A percentile compares a stretch with the other conserved stretches of the same genome.
Evolutionary conservation across 192 early-diverging fungal genomes (phyloP).

Genomic region (Coemansia sp.): DNA sequence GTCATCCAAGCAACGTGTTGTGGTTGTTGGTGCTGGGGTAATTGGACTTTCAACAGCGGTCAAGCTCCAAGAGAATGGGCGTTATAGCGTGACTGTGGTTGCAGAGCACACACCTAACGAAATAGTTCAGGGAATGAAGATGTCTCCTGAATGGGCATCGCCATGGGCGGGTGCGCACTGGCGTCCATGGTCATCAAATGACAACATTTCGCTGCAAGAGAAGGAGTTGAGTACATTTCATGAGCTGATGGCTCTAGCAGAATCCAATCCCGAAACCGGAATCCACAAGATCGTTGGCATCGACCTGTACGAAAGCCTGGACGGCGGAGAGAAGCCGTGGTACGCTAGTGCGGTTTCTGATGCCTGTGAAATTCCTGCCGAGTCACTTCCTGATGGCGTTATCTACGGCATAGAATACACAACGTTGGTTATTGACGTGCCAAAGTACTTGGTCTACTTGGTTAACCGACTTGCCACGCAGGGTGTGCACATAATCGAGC

Average conservation of each 20-base stretch:
- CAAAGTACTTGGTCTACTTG: conserved; percentile 33
- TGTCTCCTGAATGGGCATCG: conserved; percentile 50
- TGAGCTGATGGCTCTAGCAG: conserved; percentile 25
- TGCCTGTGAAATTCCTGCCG: conserved; percentile 1
- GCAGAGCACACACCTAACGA: conserved; percentile 30
- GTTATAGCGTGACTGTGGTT: conserved; percentile 48
- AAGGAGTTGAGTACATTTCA: conserved; percentile 34
- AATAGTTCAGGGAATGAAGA: background rate
- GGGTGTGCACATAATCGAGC: conserved; percentile 20
- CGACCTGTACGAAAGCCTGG: conserved; percentile 15
- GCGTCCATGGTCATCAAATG: conserved; percentile 57
- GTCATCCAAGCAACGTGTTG: conserved; percentile 11
- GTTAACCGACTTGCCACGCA: conserved; percentile 11
- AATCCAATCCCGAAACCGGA: conserved; percentile 17
- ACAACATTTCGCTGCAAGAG: conserved; percentile 45
- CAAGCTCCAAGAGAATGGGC: conserved; percentile 37
- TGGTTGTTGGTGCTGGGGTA: conserved; percentile 64
- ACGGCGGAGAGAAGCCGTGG: conserved; percentile 13
- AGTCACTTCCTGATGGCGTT: conserved; percentile 17
- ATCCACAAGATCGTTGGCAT: conserved; percentile 19
- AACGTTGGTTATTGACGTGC: conserved; percentile 43
- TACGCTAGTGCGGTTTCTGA: conserved; percentile 15
- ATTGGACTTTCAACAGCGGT: conserved; percentile 60
- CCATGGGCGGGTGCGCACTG: conserved; percentile 68
- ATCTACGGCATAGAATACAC: conserved; percentile 32